Evolutionary conservation across 352 stramenopile species (phyloP).

Genomic region (Phytophthora sojae): DNA sequence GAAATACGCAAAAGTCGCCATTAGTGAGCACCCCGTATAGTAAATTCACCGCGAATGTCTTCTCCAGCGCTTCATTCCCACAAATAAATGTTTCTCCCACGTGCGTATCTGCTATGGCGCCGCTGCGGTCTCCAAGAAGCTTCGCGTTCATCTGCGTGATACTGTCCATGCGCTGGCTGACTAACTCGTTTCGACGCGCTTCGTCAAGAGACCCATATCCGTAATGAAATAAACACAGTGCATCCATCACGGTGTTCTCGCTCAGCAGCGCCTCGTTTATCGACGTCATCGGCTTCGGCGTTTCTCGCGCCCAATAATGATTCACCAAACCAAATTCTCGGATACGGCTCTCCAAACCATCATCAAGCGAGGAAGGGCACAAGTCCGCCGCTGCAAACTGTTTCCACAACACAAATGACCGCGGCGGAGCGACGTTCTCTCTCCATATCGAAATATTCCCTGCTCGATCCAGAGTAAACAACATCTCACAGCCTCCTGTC

Average conservation of each 20-base stretch:
- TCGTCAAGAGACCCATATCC: constrained; percentile 68
- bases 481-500: constrained; percentile 56
- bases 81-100: constrained; percentile 69
- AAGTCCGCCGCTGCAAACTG: constrained; percentile 54
- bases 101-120: constrained; percentile 66
- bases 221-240: constrained; percentile 79
- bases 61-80: constrained; percentile 61
- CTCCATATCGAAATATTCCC: constrained; percentile 83
- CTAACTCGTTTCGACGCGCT: constrained; percentile 58
- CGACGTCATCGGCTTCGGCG: constrained; percentile 29
- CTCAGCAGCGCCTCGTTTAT: constrained; percentile 71
- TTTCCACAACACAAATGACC: constrained; percentile 81
- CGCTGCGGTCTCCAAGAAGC: constrained; percentile 61
- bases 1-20: constrained; percentile 79
- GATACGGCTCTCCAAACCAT: constrained; percentile 20
- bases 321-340: constrained; percentile 44
- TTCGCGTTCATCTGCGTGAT: constrained; percentile 69
- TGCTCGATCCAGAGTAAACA: constrained; percentile 75
- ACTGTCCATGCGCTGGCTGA: constrained; percentile 74
- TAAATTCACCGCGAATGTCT: constrained; percentile 76
- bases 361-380: constrained; percentile 21
- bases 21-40: constrained; percentile 71
- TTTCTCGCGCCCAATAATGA: constrained; percentile 48
- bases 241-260: constrained; percentile 72
- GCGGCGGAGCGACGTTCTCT: constrained; percentile 55